Evolutionary conservation across 257 asterid genomes (phyloP), one percentile per base, ranked within the genome.

Genomic region (Thymus quinquecostatus): DNA sequence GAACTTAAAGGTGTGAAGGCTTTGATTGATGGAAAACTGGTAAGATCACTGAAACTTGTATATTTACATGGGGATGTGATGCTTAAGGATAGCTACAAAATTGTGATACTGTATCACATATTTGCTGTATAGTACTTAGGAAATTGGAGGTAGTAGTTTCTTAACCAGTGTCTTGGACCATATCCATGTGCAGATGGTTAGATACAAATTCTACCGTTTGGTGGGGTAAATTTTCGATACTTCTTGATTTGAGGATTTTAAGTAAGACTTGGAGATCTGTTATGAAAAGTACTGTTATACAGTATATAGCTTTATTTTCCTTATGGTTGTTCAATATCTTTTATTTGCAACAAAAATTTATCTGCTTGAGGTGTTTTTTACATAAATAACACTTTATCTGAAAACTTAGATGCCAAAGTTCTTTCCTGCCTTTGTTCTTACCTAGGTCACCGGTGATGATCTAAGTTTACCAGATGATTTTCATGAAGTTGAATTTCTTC

Each of bases 401-500:
- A 62, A 21, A 64, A 72, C 72, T 1, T 12, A 70, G 58, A 73
- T 66, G 64, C 58, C 29, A 64, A 56, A 14, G 34, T 54, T 30
- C 12, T 49, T 58, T 32, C 68, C 66, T 73, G 40, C 71, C 61
- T 60, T 56, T 75, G 74, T 59, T 70, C 70, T 72, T 71, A 44
- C 72, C 14, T 75, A 94, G 98, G 86, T 82, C 81, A 74, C 76
- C 10, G 88, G 82, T 79, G 95, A 89, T 78, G 97, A 89, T 58
- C 87, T 74, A 66, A 73, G 73, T 76, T 82, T 74, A 60, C 79
- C 85, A 32, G 92, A 79, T 65, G 88, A 79, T 66, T 79, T 86
- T 71, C 95, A 89, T 72, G 91, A 88, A 67, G 96, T 94, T 76
- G 97, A 95, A 69, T 86, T 91, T 84, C 98, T 95, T 74, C 82